phyloP scores from a whole-genome alignment of 1,284 basidiomycete genomes.

The Ganoderma lingzhi region DNA sequence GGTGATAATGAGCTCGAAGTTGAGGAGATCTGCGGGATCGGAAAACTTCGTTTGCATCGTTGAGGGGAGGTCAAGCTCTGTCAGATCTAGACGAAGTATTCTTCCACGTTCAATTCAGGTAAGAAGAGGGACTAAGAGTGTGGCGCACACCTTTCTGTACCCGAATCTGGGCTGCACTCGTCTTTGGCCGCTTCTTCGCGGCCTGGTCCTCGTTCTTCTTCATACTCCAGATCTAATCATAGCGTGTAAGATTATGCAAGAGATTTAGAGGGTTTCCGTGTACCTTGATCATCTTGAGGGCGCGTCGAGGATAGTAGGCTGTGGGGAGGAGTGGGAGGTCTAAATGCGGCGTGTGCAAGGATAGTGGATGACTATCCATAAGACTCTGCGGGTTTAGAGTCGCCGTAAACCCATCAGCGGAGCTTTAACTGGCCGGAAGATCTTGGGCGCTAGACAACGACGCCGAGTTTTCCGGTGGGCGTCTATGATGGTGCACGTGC shows the following conservation, averaged over 20 bases:
- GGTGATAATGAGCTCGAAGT: constrained; percentile 94
- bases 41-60: constrained; percentile 97
- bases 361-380: too few species aligned
- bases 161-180: constrained; percentile 95
- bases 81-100: constrained; percentile 72
- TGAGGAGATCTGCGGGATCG: constrained; percentile 92
- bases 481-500: too few species aligned
- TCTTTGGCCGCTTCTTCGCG: constrained; percentile 96
- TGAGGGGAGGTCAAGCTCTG: constrained; percentile 94
- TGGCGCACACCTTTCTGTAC: constrained; percentile 92
- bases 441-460: too few species aligned
- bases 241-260: background rate
- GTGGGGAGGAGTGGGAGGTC: constrained; percentile 20
- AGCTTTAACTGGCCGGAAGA: too few species aligned
- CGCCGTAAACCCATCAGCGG: too few species aligned
- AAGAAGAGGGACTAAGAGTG: background rate
- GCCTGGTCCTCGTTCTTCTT: constrained; percentile 97
- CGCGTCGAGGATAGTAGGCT: constrained; percentile 12
- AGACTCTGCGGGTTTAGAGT: too few species aligned
- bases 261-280: background rate
- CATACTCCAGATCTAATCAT: constrained; percentile 91
- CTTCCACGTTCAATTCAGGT: background rate
- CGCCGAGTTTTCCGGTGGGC: too few species aligned
- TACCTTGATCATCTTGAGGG: constrained; percentile 64
- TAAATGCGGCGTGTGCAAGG: constrained; percentile 26